Evolutionary conservation across 2,329 filamentous ascomycete genomes (phyloP).

Genomic region (Teratosphaeria epicoccoides): DNA sequence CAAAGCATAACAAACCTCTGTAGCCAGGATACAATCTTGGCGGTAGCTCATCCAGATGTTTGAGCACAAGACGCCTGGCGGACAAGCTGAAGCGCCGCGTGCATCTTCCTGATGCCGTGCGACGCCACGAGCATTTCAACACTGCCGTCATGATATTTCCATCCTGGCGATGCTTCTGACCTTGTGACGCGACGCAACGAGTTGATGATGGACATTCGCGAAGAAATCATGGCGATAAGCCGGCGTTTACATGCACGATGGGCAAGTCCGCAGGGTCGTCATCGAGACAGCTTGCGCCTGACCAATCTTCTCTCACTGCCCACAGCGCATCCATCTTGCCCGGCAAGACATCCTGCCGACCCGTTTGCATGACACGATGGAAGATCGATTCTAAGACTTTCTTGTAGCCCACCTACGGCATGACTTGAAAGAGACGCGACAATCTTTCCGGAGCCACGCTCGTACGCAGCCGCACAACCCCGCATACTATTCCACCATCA

Average conservation of each 20-base stretch:
- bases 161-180: background rate
- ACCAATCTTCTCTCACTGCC: background rate
- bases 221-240: background rate
- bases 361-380: background rate
- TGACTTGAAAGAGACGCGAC: slow-evolving; percentile 6
- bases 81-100: slow-evolving; percentile 43
- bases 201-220: background rate
- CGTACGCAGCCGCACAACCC: background rate
- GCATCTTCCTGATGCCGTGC: background rate
- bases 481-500: background rate
- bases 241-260: background rate
- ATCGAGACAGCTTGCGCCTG: background rate
- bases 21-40: slow-evolving; percentile 53
- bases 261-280: background rate
- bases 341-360: background rate
- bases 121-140: background rate
- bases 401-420: background rate
- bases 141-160: slow-evolving; percentile 1
- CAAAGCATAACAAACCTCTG: slow-evolving; percentile 45
- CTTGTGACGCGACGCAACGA: background rate
- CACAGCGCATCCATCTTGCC: background rate
- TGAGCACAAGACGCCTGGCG: slow-evolving; percentile 36
- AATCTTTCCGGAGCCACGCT: background rate
- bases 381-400: background rate
- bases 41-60: slow-evolving; percentile 41